Conservation (phyloP, 2,329 filamentous ascomycete genomes). For the Raffaelea deltoideospora region DNA sequence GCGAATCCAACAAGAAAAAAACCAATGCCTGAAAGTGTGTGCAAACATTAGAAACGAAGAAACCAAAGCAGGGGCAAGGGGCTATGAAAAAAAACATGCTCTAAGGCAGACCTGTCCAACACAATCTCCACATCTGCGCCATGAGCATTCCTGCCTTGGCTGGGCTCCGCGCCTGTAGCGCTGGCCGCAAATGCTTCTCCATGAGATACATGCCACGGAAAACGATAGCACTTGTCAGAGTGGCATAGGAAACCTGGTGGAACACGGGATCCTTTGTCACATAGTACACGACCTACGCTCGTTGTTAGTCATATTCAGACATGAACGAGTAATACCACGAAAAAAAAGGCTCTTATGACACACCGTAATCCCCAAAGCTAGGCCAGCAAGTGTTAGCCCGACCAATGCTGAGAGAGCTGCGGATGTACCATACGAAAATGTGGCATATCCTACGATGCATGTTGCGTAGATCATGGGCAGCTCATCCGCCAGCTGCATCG, state of each 20-base stretch:
- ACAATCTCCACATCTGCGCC: constrained; percentile 62
- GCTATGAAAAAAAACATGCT: constrained; percentile 11
- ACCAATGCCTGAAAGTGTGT: constrained; percentile 33
- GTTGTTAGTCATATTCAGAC: too few relatives aligned
- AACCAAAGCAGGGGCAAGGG: not conserved
- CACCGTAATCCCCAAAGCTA: constrained; percentile 54
- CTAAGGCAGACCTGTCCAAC: constrained; percentile 27
- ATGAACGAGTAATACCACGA: too few relatives aligned
- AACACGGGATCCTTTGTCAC: constrained; percentile 69
- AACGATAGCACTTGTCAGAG: constrained; percentile 56
- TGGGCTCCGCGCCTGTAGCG: constrained; percentile 26
- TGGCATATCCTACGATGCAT: constrained; percentile 44
- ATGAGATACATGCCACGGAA: constrained; percentile 64
- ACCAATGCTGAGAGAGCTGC: constrained; percentile 27
- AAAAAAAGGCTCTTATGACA: too few relatives aligned
- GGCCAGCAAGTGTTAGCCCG: constrained; percentile 36
- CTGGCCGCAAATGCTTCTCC: constrained; percentile 33
- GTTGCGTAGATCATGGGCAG: constrained; percentile 46
- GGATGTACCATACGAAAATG: constrained; percentile 55
- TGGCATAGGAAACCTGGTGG: constrained; percentile 65
- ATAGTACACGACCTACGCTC: constrained; percentile 44
- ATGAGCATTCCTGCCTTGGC: constrained; percentile 31
- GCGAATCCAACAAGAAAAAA: constrained; percentile 62
- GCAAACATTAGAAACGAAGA: too few relatives aligned
- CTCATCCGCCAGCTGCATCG: constrained; percentile 46